Conservation (phyloP, 2,329 filamentous ascomycete genomes). For the Dactylellina sp. region DNA sequence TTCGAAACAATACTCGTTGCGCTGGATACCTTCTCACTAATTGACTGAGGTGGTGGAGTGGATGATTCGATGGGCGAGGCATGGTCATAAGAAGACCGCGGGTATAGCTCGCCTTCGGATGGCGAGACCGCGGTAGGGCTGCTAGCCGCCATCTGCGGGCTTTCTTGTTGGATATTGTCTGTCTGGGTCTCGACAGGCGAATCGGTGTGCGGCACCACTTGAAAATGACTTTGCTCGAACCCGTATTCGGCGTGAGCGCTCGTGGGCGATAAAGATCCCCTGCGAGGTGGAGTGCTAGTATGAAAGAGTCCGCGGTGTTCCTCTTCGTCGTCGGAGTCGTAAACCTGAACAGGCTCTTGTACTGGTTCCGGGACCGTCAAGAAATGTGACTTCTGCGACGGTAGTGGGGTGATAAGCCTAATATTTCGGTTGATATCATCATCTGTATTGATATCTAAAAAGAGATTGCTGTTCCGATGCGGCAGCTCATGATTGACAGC, state of each 20-base stretch:
- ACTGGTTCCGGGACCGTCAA: slow-evolving; percentile 40
- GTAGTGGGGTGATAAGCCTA: slow-evolving; percentile 34
- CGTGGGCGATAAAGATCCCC: slow-evolving; percentile 40
- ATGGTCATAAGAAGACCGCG: slow-evolving; percentile 13
- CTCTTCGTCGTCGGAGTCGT: slow-evolving; percentile 39
- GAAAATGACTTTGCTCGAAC: slow-evolving; percentile 16
- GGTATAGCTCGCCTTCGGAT: slow-evolving; percentile 29
- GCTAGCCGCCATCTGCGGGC: not conserved
- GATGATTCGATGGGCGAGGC: slow-evolving; percentile 22
- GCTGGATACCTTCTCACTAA: slow-evolving; percentile 31
- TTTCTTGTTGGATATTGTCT: not conserved
- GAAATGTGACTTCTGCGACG: slow-evolving; percentile 37
- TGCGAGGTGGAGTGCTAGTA: slow-evolving; percentile 49
- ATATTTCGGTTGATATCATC: slow-evolving; percentile 48
- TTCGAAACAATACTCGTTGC: slow-evolving; percentile 34
- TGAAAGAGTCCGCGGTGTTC: slow-evolving; percentile 41
- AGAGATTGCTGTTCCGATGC: slow-evolving; percentile 26
- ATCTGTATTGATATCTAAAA: slow-evolving; percentile 34
- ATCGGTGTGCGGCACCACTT: slow-evolving; percentile 14
- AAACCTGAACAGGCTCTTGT: slow-evolving; percentile 26
- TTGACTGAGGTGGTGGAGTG: slow-evolving; percentile 28
- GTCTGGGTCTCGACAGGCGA: slow-evolving; percentile 20
- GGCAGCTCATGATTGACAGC: not conserved
- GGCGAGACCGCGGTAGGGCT: slow-evolving; percentile 13
- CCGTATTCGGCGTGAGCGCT: slow-evolving; percentile 22